Base-by-base conservation (phyloP, 192 early-diverging fungal genomes). In the Backusella parvicylindrica region DNA sequence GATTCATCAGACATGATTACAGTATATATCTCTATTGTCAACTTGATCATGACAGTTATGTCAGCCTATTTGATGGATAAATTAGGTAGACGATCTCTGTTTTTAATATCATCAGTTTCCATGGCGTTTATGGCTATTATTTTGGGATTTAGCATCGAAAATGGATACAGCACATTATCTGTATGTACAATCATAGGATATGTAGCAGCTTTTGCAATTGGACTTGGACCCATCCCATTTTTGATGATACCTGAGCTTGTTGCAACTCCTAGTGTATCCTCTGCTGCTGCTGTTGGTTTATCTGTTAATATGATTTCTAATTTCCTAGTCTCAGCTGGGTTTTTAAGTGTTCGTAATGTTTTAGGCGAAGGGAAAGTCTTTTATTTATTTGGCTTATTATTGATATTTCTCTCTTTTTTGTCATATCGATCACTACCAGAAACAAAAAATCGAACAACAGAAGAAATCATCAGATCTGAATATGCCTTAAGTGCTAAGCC, bases 201-300 rank as follows among this genome's bases (percentile, higher is more conserved):
- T 84, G 94, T 95, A 16, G 93, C 88, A 2, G 78, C 88, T n/a
- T 97, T 91, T 85, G 93, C 88, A 16, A 85, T 92, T 74, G 96
- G 87, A 43, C 79, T 90, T 13, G 96, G 96, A 1, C 92, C 93
- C 15, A 93, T 97, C 64, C 93, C 96, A 6, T 97, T 92, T 50
- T 72, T 94, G 28, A 90, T 91, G 26, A 88, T 89, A 5, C 90
- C 91, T 12, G 93, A 94, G 79, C 73, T 94, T 15, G 87, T 94
- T 3, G 91, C 91, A n/a, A 92, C 90, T 13, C 79, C 80, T 13
- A 90, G 85, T 0, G 86, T 89, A 5, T 89, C 90, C 16, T 88
- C 86, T 71, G 91, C 92, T 4, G 84, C 85, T 26, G 87, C 91
- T 4, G 71, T 90, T 70, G 91, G 88, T 2, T 74, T 91, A n/a